These are phyloP conservation scores for Galeopsis tetrahit DNA, from an alignment of 257 asterid species.

Conservation along the genomic window DNA sequence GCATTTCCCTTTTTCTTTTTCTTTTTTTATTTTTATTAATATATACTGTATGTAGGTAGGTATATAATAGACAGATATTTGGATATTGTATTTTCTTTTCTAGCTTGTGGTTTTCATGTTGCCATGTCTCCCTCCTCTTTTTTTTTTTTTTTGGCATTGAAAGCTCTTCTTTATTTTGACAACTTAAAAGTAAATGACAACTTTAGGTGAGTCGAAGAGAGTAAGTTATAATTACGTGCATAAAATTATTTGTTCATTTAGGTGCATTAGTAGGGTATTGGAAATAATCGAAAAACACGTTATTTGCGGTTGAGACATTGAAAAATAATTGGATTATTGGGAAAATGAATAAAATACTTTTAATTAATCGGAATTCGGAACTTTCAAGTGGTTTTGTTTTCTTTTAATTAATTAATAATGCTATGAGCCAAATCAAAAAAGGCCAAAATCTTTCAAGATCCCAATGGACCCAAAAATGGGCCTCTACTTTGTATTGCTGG, in stretches of 20 bases:
- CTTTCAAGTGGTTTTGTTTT: not conserved
- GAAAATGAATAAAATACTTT: too few species aligned
- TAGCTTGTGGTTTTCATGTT: slow-evolving; percentile 35
- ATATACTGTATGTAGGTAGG: not conserved
- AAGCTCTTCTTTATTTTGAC: too few species aligned
- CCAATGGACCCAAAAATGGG: slow-evolving; percentile 6
- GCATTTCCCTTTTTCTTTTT: slow-evolving; percentile 18
- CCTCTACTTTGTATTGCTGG: not conserved
- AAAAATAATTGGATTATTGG: too few species aligned
- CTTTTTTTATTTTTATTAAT: not conserved
- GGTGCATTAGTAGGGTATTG: too few species aligned
- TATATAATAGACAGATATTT: not conserved
- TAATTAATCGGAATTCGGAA: not conserved
- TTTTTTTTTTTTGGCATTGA: not conserved
- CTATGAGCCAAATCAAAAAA: not conserved
- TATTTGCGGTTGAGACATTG: too few species aligned
- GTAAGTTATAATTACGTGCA: too few species aligned
- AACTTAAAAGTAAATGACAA: too few species aligned
- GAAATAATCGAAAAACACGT: too few species aligned
- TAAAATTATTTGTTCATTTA: too few species aligned
- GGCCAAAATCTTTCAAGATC: not conserved
- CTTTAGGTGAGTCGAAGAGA: too few species aligned
- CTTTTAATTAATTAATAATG: not conserved
- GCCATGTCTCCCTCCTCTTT: slow-evolving; percentile 16
- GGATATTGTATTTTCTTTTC: slow-evolving; percentile 28